phyloP scores from a whole-genome alignment of 2,329 filamentous ascomycete genomes.

The Metarhizium guizhouense region DNA sequence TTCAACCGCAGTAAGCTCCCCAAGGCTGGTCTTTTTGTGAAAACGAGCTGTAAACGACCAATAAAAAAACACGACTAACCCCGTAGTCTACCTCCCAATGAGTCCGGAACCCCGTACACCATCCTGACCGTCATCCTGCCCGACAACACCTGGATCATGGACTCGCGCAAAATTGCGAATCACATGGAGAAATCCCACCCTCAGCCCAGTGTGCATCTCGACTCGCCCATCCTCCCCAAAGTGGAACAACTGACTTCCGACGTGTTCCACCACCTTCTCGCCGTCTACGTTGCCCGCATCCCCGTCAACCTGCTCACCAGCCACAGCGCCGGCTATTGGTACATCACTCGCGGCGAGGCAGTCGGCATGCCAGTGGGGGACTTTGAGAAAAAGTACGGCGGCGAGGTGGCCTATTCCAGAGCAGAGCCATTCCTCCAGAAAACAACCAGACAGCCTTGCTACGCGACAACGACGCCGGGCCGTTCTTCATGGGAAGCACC shows the following conservation, averaged over 20 bases:
- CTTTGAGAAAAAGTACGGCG: constrained; percentile 35
- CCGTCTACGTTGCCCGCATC: constrained; percentile 39
- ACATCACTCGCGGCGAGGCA: constrained; percentile 35
- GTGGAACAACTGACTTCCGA: constrained; percentile 31
- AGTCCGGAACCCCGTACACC: no score
- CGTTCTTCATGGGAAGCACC: constrained; percentile 40
- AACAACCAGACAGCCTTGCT: constrained; percentile 23
- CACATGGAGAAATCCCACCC: no score
- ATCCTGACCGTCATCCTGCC: no score
- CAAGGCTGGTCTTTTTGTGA: no score
- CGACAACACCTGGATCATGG: no score
- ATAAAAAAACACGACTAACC: no score
- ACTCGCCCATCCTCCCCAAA: constrained; percentile 34
- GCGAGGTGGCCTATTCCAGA: constrained; percentile 38
- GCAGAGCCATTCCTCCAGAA: constrained; percentile 22
- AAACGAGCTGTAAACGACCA: no score
- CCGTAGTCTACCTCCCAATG: no score
- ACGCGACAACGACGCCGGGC: constrained; percentile 45
- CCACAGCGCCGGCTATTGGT: constrained; percentile 45
- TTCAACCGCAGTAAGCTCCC: no score
- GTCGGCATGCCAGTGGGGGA: constrained; percentile 46
- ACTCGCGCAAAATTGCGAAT: no score
- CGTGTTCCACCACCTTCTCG: constrained; percentile 20
- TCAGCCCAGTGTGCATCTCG: no score
- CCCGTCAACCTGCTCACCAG: constrained; percentile 42